Conservation (phyloP, 129 eudicot species). For the Dittrichia graveolens region DNA sequence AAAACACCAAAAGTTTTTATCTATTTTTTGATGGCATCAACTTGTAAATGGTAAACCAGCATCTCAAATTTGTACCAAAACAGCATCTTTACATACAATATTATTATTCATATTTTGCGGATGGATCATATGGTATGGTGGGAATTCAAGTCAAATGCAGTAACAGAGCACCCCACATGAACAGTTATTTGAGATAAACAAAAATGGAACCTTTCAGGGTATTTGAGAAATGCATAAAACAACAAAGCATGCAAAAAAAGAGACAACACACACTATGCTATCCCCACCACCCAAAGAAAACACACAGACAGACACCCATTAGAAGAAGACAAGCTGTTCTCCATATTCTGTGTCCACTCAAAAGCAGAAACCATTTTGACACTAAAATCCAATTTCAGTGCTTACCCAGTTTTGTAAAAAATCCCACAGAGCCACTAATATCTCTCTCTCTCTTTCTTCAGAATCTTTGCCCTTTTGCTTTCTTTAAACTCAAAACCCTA, state of each 20-base stretch:
- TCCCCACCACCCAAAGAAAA: constrained; percentile 37
- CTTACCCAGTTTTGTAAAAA: constrained; percentile 52
- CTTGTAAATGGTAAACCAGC: constrained; percentile 33
- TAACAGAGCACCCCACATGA: constrained; percentile 41
- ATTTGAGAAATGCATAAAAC: neutral
- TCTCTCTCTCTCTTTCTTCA: constrained; percentile 18
- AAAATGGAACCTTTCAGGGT: constrained; percentile 19
- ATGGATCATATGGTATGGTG: neutral
- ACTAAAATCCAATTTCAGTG: constrained; percentile 44
- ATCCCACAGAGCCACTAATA: constrained; percentile 33
- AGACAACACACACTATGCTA: constrained; percentile 15
- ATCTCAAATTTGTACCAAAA: constrained; percentile 40
- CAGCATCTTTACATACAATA: constrained; percentile 28
- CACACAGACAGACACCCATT: constrained; percentile 37
- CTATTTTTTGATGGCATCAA: constrained; percentile 4
- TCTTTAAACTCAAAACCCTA: constrained; percentile 31
- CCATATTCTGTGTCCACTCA: constrained; percentile 47
- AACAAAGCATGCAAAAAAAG: constrained; percentile 49
- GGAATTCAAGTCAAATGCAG: neutral
- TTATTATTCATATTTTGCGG: neutral
- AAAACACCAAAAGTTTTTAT: constrained; percentile 43
- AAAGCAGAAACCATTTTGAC: constrained; percentile 40
- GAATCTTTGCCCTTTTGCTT: constrained; percentile 31
- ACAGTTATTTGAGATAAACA: constrained; percentile 15
- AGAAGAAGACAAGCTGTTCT: constrained; percentile 51